A percentile compares a stretch with the other conserved stretches of the same genome.
phyloP scores from a whole-genome alignment of 345 rosid genomes.

The Heritiera fomes region DNA sequence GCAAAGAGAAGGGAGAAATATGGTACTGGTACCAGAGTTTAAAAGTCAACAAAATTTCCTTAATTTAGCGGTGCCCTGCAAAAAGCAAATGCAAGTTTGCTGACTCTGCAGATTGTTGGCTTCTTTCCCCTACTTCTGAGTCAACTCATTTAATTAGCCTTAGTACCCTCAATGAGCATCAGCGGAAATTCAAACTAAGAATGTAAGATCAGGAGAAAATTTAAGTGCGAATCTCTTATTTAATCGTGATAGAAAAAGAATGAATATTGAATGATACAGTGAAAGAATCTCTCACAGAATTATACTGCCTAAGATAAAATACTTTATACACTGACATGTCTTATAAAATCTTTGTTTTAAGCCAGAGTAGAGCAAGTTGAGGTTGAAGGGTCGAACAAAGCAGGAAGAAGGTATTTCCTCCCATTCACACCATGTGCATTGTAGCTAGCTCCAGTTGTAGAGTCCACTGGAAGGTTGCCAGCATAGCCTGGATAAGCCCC shows the following conservation, averaged over 20 bases:
- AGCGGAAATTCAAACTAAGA: neutral
- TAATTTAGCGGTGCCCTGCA: neutral
- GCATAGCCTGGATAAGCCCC: slow-evolving; percentile 89
- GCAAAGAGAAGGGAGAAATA: neutral
- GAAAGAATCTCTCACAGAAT: slow-evolving; percentile 21
- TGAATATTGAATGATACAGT: slow-evolving; percentile 19
- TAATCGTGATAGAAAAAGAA: slow-evolving; percentile 7
- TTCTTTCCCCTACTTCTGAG: neutral
- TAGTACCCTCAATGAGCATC: neutral
- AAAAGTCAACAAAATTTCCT: neutral
- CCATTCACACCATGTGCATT: slow-evolving; percentile 72
- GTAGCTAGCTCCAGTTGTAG: slow-evolving; percentile 69
- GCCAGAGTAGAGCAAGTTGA: slow-evolving; percentile 60
- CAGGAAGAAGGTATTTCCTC: slow-evolving; percentile 79
- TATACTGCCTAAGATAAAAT: neutral
- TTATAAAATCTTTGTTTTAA: slow-evolving; percentile 17
- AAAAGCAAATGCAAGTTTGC: neutral
- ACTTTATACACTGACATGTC: neutral
- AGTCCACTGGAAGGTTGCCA: slow-evolving; percentile 58
- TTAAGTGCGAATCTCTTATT: neutral
- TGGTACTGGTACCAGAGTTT: neutral
- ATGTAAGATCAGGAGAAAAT: neutral
- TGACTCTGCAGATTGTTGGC: neutral
- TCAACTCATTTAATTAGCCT: neutral
- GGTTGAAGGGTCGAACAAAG: slow-evolving; percentile 63